Base-by-base conservation (phyloP, 202 grass and related monocot species). In the Miscanthus sacchariflorus region DNA sequence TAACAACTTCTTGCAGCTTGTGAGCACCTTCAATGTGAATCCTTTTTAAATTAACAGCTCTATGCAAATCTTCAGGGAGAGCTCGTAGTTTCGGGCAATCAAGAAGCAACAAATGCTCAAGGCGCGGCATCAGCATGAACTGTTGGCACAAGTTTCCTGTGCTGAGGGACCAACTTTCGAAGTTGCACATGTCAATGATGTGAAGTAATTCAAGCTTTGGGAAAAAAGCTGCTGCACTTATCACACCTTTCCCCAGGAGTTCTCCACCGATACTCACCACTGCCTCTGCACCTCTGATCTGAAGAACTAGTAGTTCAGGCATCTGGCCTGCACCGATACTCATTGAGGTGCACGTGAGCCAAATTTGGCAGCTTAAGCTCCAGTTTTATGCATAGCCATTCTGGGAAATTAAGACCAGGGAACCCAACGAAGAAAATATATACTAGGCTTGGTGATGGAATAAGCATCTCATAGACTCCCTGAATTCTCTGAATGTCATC, bases 11-110 rank as follows among this genome's bases (percentile, higher is more conserved):
- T 28, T 77, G 13, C 25, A 88, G 38, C 25, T 46, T 25, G 21
- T 88, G 87, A 71, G 65, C 80, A 63, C 49, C 87, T 88, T 83
- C 73, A 49, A 78, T 83, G 19, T 71, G 87, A 68, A 83, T 71
- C 36, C 80, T 83, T 23, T 43, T 59, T 17, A 88, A 35, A 42
- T 63, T 78, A 2, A 7, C 36, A 63, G 36, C 6, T 6, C 42
- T 83, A 11, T 24, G 52, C 19, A 88, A 46, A 44, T 63, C 73
- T 46, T 36, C 12, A 48, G 80, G 86, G 18, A 88, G 80, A 30
- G 35, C 64, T 58, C 18, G 19, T 43, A 83, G 63, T 83, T 70
- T 83, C 15, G 80, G 86, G 72, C 80, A 88, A 70, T 83, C 48
- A 39, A 43, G 4, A 70, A 88, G 48, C 23, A 70, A 33, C 13